These are phyloP conservation scores for Camelina hispida DNA, from an alignment of 345 rosid species.

Conservation along the genomic window DNA sequence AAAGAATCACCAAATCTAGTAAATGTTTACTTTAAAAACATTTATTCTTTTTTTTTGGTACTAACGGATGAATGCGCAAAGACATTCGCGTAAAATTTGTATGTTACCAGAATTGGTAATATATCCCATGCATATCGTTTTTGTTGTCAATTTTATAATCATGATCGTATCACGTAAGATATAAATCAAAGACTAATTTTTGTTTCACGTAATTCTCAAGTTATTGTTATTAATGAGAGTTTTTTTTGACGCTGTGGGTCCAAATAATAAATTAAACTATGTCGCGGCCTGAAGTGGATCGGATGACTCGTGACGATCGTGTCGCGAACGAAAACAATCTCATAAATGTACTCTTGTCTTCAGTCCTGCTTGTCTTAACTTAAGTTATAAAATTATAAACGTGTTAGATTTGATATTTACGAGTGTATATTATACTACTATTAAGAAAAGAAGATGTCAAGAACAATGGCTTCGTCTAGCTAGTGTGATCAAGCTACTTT, in stretches of 20 bases:
- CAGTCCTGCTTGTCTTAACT: background rate
- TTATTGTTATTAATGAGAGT: background rate
- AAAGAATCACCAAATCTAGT: background rate
- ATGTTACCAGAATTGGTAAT: too few species aligned
- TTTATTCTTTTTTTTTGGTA: too few species aligned
- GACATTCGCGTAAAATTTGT: too few species aligned
- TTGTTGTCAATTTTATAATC: background rate
- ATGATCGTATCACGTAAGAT: slow-evolving; percentile 17
- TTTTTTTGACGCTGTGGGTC: slow-evolving; percentile 27
- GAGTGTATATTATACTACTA: background rate
- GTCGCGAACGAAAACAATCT: slow-evolving; percentile 37
- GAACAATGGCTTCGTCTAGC: slow-evolving; percentile 4
- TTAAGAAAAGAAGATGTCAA: background rate
- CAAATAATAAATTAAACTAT: slow-evolving; percentile 13
- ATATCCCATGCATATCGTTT: slow-evolving; percentile 1
- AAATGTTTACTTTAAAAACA: background rate
- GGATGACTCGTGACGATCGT: slow-evolving; percentile 43
- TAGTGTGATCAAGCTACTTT: slow-evolving; percentile 17
- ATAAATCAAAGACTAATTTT: background rate
- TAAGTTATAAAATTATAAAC: background rate
- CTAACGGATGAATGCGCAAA: too few species aligned
- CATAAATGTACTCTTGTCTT: slow-evolving; percentile 23
- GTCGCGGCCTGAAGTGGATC: slow-evolving; percentile 29
- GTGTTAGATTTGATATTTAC: background rate
- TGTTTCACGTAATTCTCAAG: background rate